Evolutionary conservation across 2,329 filamentous ascomycete species (phyloP).

Genomic region (Fusarium verrucosum): DNA sequence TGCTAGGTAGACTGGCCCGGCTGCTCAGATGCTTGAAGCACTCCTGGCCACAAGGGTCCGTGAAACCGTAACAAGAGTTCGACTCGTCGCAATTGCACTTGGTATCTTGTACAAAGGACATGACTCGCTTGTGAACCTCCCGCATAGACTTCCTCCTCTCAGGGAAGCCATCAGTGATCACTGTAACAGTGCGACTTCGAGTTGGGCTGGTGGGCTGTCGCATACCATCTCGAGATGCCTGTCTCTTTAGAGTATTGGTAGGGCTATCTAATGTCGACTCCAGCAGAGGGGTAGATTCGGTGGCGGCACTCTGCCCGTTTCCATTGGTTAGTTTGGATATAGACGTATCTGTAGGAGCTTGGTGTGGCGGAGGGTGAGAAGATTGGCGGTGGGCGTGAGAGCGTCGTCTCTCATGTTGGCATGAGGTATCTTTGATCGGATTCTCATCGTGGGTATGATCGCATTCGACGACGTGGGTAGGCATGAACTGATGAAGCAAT

Average conservation of each 20-base stretch:
- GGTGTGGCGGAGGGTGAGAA: conserved; percentile 42
- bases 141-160: conserved; percentile 63
- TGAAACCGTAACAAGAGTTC: conserved; percentile 71
- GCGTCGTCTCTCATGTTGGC: conserved; percentile 40
- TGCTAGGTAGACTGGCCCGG: conserved; percentile 47
- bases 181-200: conserved; percentile 42
- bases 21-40: conserved; percentile 68
- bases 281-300: conserved; percentile 63
- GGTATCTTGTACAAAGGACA: conserved; percentile 73
- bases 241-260: conserved; percentile 42
- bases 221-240: conserved; percentile 47
- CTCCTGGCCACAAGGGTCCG: conserved; percentile 72
- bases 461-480: conserved; percentile 83
- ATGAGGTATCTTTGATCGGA: conserved; percentile 44
- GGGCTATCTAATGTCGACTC: conserved; percentile 43
- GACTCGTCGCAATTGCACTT: conserved; percentile 69
- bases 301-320: conserved; percentile 37
- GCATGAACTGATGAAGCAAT: conserved; percentile 76
- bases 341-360: conserved; percentile 30
- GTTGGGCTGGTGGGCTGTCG: conserved; percentile 41
- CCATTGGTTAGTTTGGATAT: conserved; percentile 30
- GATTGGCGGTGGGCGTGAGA: conserved; percentile 48
- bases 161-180: conserved; percentile 44
- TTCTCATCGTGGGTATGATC: conserved; percentile 75
- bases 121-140: conserved; percentile 63